Base-by-base conservation (phyloP, 2,329 filamentous ascomycete species). In the Pestalotiopsis sp. region DNA sequence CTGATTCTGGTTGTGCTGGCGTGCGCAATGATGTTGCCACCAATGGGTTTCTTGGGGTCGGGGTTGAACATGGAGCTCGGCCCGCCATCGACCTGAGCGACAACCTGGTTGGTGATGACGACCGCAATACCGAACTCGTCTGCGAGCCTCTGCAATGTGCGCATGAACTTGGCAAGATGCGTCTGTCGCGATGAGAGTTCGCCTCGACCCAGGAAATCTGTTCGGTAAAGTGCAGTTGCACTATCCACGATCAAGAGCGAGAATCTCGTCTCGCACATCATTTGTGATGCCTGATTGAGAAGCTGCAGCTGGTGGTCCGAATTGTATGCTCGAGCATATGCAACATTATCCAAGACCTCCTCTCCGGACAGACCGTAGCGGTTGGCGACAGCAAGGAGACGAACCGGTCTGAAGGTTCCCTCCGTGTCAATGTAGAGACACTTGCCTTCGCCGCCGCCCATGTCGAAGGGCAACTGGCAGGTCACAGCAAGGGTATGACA, bases 241-340 rank as follows among this genome's bases (percentile, higher is more conserved):
- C 94, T 97, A 82, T 99, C 96, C 68, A 99, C 96, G 63, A 99
- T 91, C 64, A 99, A 90, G 9, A 99, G 87, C 3, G 96, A 98
- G 81, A 99, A 99, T 4, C 96, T 91, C 0, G 96, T 99, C 83
- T 99, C 97, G 69, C 95, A 98, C 97, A 99, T 99, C 96, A 99
- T 99, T 71, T 94, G 91, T 2, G 96, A 92, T 3, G 96, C 97
- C 80, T 98, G 95, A 76, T 96, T 96, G 71, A 99, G 90, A 7
- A 99, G 87, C 79, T 97, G 94, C 65, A 99, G 88, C 80, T 99
- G 96, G 81, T 99, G 96, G 73, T 99, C 96, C 0, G 95, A 98
- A 80, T 99, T 99, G 85, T 99, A 99, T 11, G 96, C 96, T 70
- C 96, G 92, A 64, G 97, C 97, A 80, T 99, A 99, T 3, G 97